Base-by-base conservation (phyloP, 176 grass and related monocot species). In the Hordeum marinum region DNA sequence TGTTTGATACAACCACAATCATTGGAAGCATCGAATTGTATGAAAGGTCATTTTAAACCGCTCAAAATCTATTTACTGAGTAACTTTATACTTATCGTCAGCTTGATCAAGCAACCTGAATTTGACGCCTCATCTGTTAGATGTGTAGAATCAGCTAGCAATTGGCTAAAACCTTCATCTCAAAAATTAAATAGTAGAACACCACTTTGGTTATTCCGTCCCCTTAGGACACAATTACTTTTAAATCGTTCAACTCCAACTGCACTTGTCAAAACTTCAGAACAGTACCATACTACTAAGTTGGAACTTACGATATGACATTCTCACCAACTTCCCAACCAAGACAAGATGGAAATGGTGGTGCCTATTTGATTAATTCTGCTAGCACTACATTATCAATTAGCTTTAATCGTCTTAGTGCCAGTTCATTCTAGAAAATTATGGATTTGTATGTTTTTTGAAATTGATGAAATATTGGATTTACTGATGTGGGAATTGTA, bases 391-490 rank as follows among this genome's bases (percentile, higher is more conserved):
- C 50, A 54, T 1, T 20, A 54, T 20, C 17, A 54, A 54, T 54
- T 54, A 54, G 46, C 46, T 17, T 50, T 50, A 50, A 17, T 50
- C 14, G 14, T 50, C 46, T 50, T 13, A 50, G 14, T 50, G 46
- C 46, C 46, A 14, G 46, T 50, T 50, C 46, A 17, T 50, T 50
- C 14, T 50, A 50, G 46, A 13, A 50, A 50, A 50, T 50, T 15
- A 6, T 15, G 15, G 46, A 50, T 50, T 50, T 50, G 46, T 50
- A 50, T 6, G 14, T 13, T 50, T 50, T 50, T 77, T 10, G 82
- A 94, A 79, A 68, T 88, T 77, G 89, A 86, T 73, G 85, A 77
- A 31, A 82, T 90, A 2, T 80, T 90, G 64, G 84, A 91, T 75
- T 67, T 87, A 9, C 54, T 89, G 54, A 91, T 42, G 13, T 91